A percentile compares a stretch with the other conserved stretches of the same genome.
These are phyloP conservation scores for Lagerstroemia fauriei DNA, from an alignment of 441 rosid genomes.

Conservation along the genomic window DNA sequence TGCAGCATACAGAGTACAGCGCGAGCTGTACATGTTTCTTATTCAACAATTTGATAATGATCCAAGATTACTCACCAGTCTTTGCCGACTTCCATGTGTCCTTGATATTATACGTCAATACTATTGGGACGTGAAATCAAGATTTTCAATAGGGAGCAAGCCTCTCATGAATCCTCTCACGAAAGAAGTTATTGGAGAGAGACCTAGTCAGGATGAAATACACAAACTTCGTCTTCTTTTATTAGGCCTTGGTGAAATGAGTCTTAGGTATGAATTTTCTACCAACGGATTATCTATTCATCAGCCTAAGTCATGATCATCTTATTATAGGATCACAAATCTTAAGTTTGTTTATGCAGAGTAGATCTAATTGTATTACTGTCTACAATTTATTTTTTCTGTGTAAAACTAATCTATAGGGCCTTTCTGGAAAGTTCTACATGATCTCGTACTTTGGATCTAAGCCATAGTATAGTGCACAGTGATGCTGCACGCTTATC, in stretches of 20 bases:
- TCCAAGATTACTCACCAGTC: slow-evolving; percentile 72
- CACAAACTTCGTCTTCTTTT: slow-evolving; percentile 93
- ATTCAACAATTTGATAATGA: slow-evolving; percentile 87
- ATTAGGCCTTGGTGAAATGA: slow-evolving; percentile 97
- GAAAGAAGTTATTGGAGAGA: slow-evolving; percentile 61
- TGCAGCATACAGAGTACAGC: slow-evolving; percentile 83
- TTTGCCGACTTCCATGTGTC: slow-evolving; percentile 79
- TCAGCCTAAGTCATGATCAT: slow-evolving; percentile 16
- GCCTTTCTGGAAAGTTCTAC: neutral
- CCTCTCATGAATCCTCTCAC: slow-evolving; percentile 78
- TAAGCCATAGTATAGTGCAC: neutral
- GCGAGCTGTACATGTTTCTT: slow-evolving; percentile 95
- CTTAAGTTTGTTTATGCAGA: neutral
- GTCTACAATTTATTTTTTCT: neutral
- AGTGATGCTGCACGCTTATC: neutral
- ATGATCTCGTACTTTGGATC: neutral
- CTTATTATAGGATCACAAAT: slow-evolving; percentile 12
- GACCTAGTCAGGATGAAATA: slow-evolving; percentile 85
- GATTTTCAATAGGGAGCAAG: slow-evolving; percentile 68
- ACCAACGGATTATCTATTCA: slow-evolving; percentile 17
- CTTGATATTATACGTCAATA: slow-evolving; percentile 78
- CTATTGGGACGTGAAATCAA: slow-evolving; percentile 87
- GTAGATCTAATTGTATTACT: neutral
- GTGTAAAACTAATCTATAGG: neutral
- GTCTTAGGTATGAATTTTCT: slow-evolving; percentile 64